Evolutionary conservation across 163 green algal species (phyloP).

Genomic region (Chlamydomonas reinhardtii): DNA sequence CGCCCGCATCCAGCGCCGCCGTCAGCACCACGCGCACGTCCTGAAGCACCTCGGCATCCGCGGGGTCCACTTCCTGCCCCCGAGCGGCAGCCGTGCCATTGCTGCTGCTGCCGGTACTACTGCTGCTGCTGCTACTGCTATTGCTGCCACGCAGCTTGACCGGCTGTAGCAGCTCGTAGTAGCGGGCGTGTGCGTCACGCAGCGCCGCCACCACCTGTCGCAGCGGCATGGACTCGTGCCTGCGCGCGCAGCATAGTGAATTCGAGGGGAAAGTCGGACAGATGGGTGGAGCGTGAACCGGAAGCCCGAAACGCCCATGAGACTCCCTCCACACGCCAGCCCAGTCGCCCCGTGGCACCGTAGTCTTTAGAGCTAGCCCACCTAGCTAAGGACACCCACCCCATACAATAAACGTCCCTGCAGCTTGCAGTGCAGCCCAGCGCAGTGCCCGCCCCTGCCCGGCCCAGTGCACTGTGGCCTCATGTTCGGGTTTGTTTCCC

Average conservation of each 20-base stretch:
- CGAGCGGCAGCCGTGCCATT: too few relatives aligned
- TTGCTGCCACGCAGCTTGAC: background rate
- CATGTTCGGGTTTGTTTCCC: too few relatives aligned
- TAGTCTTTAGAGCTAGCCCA: too few relatives aligned
- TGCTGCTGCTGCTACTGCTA: background rate
- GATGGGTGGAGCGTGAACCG: too few relatives aligned
- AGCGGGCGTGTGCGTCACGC: conserved; percentile 22
- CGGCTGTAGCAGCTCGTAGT: conserved; percentile 52
- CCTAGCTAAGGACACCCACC: too few relatives aligned
- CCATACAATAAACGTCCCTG: too few relatives aligned
- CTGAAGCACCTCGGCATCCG: background rate
- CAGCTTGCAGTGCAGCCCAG: too few relatives aligned
- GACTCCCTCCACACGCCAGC: too few relatives aligned
- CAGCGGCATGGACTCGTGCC: conserved; percentile 20
- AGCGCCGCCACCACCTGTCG: conserved; percentile 3
- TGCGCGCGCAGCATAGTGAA: background rate
- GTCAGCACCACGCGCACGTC: conserved; percentile 42
- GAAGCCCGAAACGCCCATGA: too few relatives aligned
- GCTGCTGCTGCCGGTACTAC: background rate
- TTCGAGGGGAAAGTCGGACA: background rate
- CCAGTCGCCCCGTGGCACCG: too few relatives aligned
- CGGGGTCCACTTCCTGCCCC: background rate
- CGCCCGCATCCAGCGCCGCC: conserved; percentile 51
- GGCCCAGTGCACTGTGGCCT: too few relatives aligned
- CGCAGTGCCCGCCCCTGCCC: too few relatives aligned